phyloP scores from a whole-genome alignment of 495 filamentous ascomycete genomes.

The Aspergillus wentii region DNA sequence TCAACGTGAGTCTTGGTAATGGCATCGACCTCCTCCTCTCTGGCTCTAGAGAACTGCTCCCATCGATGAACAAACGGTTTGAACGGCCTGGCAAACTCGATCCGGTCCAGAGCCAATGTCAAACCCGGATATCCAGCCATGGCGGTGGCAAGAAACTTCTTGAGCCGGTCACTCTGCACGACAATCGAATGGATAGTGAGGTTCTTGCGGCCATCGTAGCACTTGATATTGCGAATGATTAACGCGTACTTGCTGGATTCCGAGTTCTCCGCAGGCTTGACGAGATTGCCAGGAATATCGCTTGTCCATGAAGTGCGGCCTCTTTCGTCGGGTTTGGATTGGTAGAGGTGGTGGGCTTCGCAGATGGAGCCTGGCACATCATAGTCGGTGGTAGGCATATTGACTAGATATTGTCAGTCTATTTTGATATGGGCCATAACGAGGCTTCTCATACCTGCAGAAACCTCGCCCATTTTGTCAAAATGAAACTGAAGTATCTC shows the following conservation, averaged over 20 bases:
- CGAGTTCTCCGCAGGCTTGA: constrained; percentile 44
- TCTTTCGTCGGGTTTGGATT: constrained; percentile 20
- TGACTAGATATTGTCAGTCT: no score
- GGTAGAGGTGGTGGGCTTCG: constrained; percentile 26
- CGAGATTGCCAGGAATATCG: constrained; percentile 37
- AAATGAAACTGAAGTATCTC: no score
- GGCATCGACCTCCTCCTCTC: constrained; percentile 41
- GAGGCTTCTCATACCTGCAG: no score
- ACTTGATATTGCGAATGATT: constrained; percentile 48
- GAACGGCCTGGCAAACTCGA: constrained; percentile 58
- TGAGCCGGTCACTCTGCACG: constrained; percentile 60
- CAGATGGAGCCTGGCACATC: constrained; percentile 24
- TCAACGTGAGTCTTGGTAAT: constrained; percentile 51
- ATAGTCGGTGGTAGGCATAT: no score
- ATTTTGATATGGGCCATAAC: no score
- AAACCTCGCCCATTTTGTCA: no score
- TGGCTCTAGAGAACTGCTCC: constrained; percentile 45
- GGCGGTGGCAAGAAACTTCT: constrained; percentile 49
- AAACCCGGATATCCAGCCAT: constrained; percentile 61
- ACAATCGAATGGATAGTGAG: constrained; percentile 58
- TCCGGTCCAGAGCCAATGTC: constrained; percentile 51
- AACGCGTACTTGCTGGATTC: constrained; percentile 49
- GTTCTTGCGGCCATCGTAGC: constrained; percentile 56
- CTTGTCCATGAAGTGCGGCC: constrained; percentile 27
- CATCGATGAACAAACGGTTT: constrained; percentile 65